Evolutionary conservation across 768 basidiomycete species (phyloP).

Genomic region (Infundibulicybe gibba): DNA sequence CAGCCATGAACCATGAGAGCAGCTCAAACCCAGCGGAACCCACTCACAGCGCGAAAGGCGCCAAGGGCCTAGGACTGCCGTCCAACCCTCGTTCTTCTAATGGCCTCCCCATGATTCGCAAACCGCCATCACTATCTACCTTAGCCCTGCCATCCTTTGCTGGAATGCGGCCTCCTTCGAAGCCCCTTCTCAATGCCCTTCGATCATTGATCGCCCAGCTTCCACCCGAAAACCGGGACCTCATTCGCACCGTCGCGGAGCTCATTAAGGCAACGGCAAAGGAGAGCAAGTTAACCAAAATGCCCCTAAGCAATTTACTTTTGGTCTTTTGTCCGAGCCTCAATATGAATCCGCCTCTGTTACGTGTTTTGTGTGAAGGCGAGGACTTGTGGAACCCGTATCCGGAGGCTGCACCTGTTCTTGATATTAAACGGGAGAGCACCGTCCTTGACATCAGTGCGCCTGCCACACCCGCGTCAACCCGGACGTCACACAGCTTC

Average conservation of each 20-base stretch:
- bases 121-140: constrained; percentile 78
- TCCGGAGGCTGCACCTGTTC: constrained; percentile 20
- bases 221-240: constrained; percentile 78
- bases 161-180: constrained; percentile 59
- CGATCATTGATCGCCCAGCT: constrained; percentile 62
- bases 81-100: constrained; percentile 22
- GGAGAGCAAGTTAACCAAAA: constrained; percentile 73
- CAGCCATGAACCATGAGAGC: constrained; percentile 60
- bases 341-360: constrained; percentile 69
- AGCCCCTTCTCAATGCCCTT: constrained; percentile 52
- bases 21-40: constrained; percentile 27
- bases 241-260: constrained; percentile 79
- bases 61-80: constrained; percentile 13
- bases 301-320: constrained; percentile 88
- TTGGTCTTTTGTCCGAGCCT: constrained; percentile 87
- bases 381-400: constrained; percentile 55
- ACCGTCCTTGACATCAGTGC: constrained; percentile 22
- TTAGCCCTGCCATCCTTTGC: constrained; percentile 69
- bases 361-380: constrained; percentile 72
- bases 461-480: constrained; percentile 10
- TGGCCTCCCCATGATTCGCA: constrained; percentile 44
- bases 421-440: constrained; percentile 26
- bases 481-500: constrained; percentile 15
- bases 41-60: constrained; percentile 12
- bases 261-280: constrained; percentile 74